Base-by-base conservation (phyloP, 2,329 filamentous ascomycete species). In the Cladosporium sphaerospermum region DNA sequence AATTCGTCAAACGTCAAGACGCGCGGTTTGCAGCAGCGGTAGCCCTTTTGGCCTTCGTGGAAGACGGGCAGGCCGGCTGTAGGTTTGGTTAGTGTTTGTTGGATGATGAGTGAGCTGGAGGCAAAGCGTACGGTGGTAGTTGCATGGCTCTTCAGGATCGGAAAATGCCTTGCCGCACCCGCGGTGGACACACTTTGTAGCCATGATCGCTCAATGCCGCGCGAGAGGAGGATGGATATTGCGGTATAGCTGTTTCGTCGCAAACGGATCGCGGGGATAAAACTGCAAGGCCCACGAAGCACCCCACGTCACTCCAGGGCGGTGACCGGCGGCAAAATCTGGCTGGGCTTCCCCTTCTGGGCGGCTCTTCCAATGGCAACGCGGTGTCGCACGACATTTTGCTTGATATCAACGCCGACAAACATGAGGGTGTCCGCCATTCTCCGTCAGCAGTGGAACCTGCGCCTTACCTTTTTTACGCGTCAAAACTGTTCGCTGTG, bases 1-100 rank as follows among this genome's bases (percentile, higher is more conserved):
- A 99, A 99, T 74, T 99, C 93, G 73, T 99, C 93, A 69, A 99
- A 99, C 55, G 90, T 96, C 64, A 99, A 78, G 64, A 97, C 90
- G 66, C 93, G 87, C 54, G 91, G 86, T 75, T 96, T 97, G 81
- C 93, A 99, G 78, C 93, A 99, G 76, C 95, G 95, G 92, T 93
- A 97, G 67, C 93, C 93, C 84, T 99, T 97, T 74, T 96, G 92
- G 57, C 93, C 93, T 75, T 99, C 93, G 70, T 97, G 93, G 71
- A 99, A 99, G 69, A 93, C 79, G 43, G 93, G 93, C 31, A 65
- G 62, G 28, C 53, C 54, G 28, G 57, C 55, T 60, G 41, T 44
- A 31, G 19, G 31, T 43, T 9, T 13, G 41, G 28, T 37, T 18
- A 40, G 10, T 13, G 16, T 39, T 9, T 19, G 18, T 44, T 33